A percentile compares a stretch with the other conserved stretches of the same genome.
Evolutionary conservation across 2,329 filamentous ascomycete genomes (phyloP).

Genomic region (Stenocarpella maydis): DNA sequence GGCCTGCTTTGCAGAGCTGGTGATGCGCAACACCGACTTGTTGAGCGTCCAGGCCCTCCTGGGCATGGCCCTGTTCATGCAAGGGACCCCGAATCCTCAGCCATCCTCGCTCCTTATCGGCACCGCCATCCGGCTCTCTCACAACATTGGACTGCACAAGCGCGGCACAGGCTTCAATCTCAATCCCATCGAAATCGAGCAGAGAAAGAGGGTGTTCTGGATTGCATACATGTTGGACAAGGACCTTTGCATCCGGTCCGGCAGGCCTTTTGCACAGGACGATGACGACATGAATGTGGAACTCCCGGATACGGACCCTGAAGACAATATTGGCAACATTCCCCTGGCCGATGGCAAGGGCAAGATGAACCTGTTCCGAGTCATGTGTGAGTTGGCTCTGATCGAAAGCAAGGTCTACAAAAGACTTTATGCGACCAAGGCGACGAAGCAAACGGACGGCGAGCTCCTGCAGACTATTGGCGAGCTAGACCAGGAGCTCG

Average conservation of each 20-base stretch:
- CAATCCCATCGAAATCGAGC: conserved; percentile 92
- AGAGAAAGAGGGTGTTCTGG: conserved; percentile 75
- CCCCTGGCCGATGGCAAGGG: conserved; percentile 86
- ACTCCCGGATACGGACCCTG: conserved; percentile 87
- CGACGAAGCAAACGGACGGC: conserved; percentile 89
- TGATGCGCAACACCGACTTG: conserved; percentile 95
- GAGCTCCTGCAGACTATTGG: conserved; percentile 95
- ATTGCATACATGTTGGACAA: conserved; percentile 73
- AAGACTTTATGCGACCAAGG: conserved; percentile 89
- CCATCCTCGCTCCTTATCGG: conserved; percentile 91
- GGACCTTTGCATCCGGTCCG: conserved; percentile 67
- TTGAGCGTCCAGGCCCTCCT: conserved; percentile 93
- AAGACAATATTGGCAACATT: conserved; percentile 94
- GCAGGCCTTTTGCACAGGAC: conserved; percentile 67
- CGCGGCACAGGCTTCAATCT: conserved; percentile 91
- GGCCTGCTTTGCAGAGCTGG: conserved; percentile 89
- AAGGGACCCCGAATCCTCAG: conserved; percentile 96
- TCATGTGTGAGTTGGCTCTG: conserved; percentile 89
- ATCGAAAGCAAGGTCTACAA: conserved; percentile 97
- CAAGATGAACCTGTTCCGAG: conserved; percentile 93
- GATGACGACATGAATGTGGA: conserved; percentile 92
- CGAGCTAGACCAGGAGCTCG: conserved; percentile 86
- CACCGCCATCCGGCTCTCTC: conserved; percentile 87
- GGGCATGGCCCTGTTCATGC: conserved; percentile 93
- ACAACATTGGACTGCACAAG: conserved; percentile 96